Base-by-base conservation (phyloP, 352 stramenopile genomes). In the Pelagophyceae sp. region DNA sequence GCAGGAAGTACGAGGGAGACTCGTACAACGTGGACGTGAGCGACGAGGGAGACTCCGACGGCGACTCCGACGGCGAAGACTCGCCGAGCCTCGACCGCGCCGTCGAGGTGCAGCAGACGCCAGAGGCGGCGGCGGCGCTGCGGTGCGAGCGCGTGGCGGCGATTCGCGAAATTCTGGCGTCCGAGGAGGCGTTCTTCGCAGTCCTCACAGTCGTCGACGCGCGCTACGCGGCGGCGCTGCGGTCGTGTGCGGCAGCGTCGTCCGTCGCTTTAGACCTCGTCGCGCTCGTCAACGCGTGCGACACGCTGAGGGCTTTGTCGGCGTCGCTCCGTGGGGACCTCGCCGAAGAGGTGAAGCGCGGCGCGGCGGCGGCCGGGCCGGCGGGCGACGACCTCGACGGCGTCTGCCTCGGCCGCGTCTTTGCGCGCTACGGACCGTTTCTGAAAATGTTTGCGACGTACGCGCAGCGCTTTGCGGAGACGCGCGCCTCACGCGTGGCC, bases 371-470 rank as follows among this genome's bases (percentile, higher is more conserved):
- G n/a, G n/a, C 50, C 50, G 50, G 17, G 50, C 17, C 50, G 17
- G 25, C 50, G 17, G 50, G 17, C 25, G 15, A 60, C n/a, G n/a
- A n/a, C n/a, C n/a, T 65, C 25, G 6, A 71, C 29, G 29, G 15
- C 29, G 29, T 35, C 31, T 35, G n/a, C 61, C n/a, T 40, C 31
- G 61, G 61, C 61, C 5, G 5, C 19, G 2, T 71, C 31, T 71
- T 71, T 31, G 6, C 6, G 29, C 27, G 31, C 11, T 71, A 45
- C 61, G 61, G 61, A 25, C 61, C 61, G n/a, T 71, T 71, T 40
- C 33, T 40, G 29, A 71, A 71, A 31, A 71, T 71, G 61, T 71
- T 71, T 31, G 61, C 61, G 29, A 40, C 61, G 6, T 71, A 71
- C 61, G 61, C 61, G 29, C 61, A 40, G 29, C 61, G 61, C 61